A percentile compares a stretch with the other conserved stretches of the same genome.
Conservation (phyloP, 768 basidiomycete species). For the Collybia sordida region DNA sequence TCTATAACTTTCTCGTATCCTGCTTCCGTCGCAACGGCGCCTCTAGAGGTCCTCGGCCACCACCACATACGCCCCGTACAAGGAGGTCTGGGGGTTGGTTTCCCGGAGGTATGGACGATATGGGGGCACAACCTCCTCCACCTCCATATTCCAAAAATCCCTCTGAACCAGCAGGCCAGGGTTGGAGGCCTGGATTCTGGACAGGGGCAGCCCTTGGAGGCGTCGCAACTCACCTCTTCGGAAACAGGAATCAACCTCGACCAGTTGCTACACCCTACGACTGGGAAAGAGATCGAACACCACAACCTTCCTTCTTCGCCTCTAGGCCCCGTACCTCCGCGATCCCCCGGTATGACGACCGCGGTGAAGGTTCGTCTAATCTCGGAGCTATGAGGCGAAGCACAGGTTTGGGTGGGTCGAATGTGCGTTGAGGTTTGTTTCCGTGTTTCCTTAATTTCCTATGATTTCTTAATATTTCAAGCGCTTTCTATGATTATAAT, state of each 20-base stretch:
- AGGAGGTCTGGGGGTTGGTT: conserved; percentile 51
- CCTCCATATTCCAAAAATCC: conserved; percentile 64
- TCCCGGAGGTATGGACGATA: conserved; percentile 42
- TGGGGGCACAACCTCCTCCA: conserved; percentile 44
- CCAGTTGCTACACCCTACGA: conserved; percentile 39
- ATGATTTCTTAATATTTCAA: too few relatives aligned
- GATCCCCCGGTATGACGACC: conserved; percentile 36
- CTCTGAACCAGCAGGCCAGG: conserved; percentile 20
- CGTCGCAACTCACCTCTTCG: conserved; percentile 55
- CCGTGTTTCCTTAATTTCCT: too few relatives aligned
- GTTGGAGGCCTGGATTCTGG: conserved; percentile 81
- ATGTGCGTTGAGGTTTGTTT: conserved; percentile 46
- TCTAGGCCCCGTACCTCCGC: conserved; percentile 23
- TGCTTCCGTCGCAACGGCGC: conserved; percentile 39
- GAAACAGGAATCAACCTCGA: conserved; percentile 32
- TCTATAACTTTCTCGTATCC: conserved; percentile 59
- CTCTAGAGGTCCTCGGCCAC: conserved; percentile 27
- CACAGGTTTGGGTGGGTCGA: conserved; percentile 80
- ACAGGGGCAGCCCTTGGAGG: conserved; percentile 78
- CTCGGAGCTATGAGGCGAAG: conserved; percentile 73
- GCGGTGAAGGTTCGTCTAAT: conserved; percentile 69
- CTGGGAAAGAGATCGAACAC: conserved; percentile 51
- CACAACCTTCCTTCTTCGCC: conserved; percentile 26
- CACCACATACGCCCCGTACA: conserved; percentile 32
- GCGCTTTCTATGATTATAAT: too few relatives aligned